phyloP scores from a whole-genome alignment of 805 yeast species.

The Metschnikowia chrysomelidarum region DNA sequence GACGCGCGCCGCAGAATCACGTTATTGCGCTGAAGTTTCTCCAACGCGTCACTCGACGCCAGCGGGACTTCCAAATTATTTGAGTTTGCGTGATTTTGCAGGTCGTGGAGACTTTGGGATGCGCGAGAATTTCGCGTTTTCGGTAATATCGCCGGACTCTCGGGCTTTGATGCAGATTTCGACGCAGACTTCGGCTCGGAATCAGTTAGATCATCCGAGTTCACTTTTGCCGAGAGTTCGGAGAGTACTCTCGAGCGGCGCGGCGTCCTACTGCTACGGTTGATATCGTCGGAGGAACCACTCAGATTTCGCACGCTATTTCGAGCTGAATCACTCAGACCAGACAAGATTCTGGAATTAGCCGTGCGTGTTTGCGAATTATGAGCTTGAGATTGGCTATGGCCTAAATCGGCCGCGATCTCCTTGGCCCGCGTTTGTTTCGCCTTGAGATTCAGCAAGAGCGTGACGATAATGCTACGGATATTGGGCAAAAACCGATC shows the following conservation, averaged over 20 bases:
- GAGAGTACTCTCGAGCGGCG: constrained; percentile 9
- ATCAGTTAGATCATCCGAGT: constrained; percentile 1
- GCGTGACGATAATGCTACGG: constrained; percentile 77
- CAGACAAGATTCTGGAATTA: neutral
- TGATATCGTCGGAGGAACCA: neutral
- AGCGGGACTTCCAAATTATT: constrained; percentile 1
- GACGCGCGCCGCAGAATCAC: constrained; percentile 91
- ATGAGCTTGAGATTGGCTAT: constrained; percentile 1
- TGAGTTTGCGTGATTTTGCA: too few species aligned
- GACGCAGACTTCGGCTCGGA: neutral
- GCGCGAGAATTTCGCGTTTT: too few species aligned
- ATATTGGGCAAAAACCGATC: constrained; percentile 81
- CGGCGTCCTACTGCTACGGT: constrained; percentile 4
- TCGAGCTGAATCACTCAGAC: neutral
- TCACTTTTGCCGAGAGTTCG: constrained; percentile 5
- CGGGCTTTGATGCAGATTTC: too few species aligned
- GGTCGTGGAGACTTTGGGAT: too few species aligned
- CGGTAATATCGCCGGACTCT: too few species aligned
- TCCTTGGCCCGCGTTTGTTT: constrained; percentile 64
- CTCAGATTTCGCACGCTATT: neutral
- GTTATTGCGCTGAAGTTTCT: constrained; percentile 77
- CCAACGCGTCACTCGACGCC: constrained; percentile 55
- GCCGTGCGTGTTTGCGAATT: neutral
- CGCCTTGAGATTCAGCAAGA: constrained; percentile 74
- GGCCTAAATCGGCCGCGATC: constrained; percentile 24